A percentile compares a stretch with the other conserved stretches of the same genome.
Evolutionary conservation across 140 eudicot species (phyloP).

Genomic region (Senecio squalidus): DNA sequence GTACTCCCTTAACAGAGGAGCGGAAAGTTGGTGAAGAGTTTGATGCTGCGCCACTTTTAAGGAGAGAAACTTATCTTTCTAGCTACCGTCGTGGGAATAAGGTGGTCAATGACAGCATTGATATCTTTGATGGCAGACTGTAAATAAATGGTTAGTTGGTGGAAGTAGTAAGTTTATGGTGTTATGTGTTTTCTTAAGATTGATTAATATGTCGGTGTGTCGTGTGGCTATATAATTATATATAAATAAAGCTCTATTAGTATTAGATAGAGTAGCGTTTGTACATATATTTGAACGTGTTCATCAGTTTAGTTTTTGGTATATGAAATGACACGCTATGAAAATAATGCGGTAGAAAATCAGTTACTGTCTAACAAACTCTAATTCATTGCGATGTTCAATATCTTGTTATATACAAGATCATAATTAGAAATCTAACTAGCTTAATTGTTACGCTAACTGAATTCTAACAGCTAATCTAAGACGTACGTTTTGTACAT

Average conservation of each 20-base stretch:
- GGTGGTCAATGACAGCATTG: slow-evolving; percentile 31
- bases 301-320: too few species aligned
- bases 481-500: too few species aligned
- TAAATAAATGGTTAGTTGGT: slow-evolving; percentile 13
- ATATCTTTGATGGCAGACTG: slow-evolving; percentile 27
- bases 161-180: slow-evolving; percentile 4
- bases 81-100: slow-evolving; percentile 46
- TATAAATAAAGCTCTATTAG: slow-evolving; percentile 16
- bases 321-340: too few species aligned
- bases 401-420: too few species aligned
- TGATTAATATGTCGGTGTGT: neutral
- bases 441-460: too few species aligned
- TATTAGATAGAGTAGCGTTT: too few species aligned
- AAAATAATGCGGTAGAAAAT: too few species aligned
- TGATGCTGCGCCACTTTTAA: slow-evolving; percentile 57
- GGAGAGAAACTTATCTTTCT: slow-evolving; percentile 46
- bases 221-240: slow-evolving; percentile 1
- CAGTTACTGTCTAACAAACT: too few species aligned
- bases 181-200: neutral
- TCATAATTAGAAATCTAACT: too few species aligned
- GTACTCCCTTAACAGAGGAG: slow-evolving; percentile 26
- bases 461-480: too few species aligned
- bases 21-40: slow-evolving; percentile 38
- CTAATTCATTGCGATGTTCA: too few species aligned
- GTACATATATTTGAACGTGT: too few species aligned